A percentile compares a stretch with the other conserved stretches of the same genome.
These are phyloP conservation scores for Cyamopsis tetragonoloba DNA, from an alignment of 306 rosid genomes.

Conservation along the genomic window DNA sequence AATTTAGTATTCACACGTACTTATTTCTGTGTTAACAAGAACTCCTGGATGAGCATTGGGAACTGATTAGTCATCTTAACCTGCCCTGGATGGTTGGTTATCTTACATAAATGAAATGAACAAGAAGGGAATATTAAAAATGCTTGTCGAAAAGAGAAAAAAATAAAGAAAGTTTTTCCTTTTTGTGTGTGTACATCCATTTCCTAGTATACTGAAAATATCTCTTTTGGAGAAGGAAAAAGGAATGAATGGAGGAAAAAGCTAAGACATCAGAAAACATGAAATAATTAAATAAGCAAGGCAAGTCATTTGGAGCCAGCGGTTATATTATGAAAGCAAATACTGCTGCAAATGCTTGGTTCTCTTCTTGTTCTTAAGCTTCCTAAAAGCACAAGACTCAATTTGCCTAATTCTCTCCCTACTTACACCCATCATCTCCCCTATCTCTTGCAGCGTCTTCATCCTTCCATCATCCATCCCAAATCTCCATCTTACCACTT, in stretches of 20 bases:
- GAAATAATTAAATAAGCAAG: constrained; percentile 25
- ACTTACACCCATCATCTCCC: constrained; percentile 89
- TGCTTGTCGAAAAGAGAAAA: no score
- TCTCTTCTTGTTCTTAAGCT: constrained; percentile 88
- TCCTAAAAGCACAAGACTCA: constrained; percentile 81
- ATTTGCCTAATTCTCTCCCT: constrained; percentile 95
- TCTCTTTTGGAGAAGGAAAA: constrained; percentile 14
- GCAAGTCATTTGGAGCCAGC: constrained; percentile 21
- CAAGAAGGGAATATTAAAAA: constrained; percentile 14
- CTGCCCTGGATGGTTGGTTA: no score
- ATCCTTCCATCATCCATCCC: constrained; percentile 97
- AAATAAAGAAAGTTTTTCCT: constrained; percentile 30
- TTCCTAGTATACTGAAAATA: constrained; percentile 35
- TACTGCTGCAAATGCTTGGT: constrained; percentile 86
- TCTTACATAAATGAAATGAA: neutral
- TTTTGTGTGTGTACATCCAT: constrained; percentile 48
- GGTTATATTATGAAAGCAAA: constrained; percentile 45
- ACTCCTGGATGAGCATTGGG: no score
- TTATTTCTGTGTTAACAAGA: no score
- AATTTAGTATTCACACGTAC: no score
- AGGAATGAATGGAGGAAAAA: constrained; percentile 19
- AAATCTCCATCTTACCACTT: constrained; percentile 86
- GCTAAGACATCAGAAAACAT: constrained; percentile 12
- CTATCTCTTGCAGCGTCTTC: constrained; percentile 95
- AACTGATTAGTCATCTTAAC: neutral